These are phyloP conservation scores for Puccinia triticina DNA, from an alignment of 1,284 basidiomycete genomes.

Conservation along the genomic window DNA sequence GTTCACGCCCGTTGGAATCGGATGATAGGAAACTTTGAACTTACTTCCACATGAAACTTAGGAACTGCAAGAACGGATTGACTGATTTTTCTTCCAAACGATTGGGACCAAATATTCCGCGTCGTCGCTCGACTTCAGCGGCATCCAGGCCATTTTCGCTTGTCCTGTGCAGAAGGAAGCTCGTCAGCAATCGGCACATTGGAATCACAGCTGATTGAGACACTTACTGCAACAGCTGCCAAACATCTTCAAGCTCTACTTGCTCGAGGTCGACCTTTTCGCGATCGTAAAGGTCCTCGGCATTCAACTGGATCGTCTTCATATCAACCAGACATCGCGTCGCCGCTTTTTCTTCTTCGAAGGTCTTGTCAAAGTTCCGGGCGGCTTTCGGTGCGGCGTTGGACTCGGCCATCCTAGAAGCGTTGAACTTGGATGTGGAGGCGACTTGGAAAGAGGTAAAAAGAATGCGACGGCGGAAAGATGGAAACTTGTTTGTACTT, in stretches of 20 bases:
- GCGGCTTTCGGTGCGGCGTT: not conserved
- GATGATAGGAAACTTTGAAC: too few species aligned
- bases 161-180: conserved; percentile 54
- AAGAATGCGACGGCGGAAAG: not conserved
- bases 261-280: conserved; percentile 99
- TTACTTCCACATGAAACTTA: conserved; percentile 52
- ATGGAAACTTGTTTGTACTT: not conserved
- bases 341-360: conserved; percentile 35
- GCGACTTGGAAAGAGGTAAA: not conserved
- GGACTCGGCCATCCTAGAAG: conserved; percentile 15
- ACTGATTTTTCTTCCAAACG: conserved; percentile 88
- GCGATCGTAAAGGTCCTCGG: conserved; percentile 94
- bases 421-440: too few species aligned
- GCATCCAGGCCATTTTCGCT: conserved; percentile 74
- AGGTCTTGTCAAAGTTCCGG: conserved; percentile 49
- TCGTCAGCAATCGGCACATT: too few species aligned
- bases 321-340: conserved; percentile 61
- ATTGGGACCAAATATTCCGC: conserved; percentile 93
- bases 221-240: conserved; percentile 86
- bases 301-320: conserved; percentile 76
- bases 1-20: too few species aligned
- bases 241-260: conserved; percentile 93
- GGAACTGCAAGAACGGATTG: conserved; percentile 74
- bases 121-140: conserved; percentile 79
- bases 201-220: not conserved